Evolutionary conservation across 352 stramenopile genomes (phyloP).

Genomic region (Phytophthora colocasiae): DNA sequence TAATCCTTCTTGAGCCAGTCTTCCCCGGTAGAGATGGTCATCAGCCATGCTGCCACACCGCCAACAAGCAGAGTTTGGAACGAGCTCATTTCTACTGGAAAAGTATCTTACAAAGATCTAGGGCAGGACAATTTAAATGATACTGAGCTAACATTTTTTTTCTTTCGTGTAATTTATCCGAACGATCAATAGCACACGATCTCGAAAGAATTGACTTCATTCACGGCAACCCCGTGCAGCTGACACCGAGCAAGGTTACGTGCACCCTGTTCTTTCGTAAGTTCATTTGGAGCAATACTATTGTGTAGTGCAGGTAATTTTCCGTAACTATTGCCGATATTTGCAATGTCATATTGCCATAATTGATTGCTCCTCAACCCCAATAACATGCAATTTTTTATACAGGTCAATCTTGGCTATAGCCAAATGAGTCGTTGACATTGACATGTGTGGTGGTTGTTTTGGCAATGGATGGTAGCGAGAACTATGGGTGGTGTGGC

Average conservation of each 20-base stretch:
- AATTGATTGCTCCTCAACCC: no score
- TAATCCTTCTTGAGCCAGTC: slow-evolving; percentile 68
- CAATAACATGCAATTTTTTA: no score
- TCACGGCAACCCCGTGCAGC: slow-evolving; percentile 51
- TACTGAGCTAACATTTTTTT: background rate
- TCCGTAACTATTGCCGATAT: no score
- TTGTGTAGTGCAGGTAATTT: no score
- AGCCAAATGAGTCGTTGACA: no score
- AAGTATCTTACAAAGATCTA: no score
- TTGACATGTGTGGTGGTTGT: no score
- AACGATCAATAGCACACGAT: slow-evolving; percentile 29
- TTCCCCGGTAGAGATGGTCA: slow-evolving; percentile 47
- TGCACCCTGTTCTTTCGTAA: slow-evolving; percentile 83
- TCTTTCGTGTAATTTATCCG: background rate
- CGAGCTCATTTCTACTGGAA: no score
- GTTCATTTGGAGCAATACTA: slow-evolving; percentile 1
- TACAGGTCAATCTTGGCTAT: no score
- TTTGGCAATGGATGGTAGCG: no score
- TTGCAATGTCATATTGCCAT: no score
- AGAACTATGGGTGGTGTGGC: no score
- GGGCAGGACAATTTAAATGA: background rate
- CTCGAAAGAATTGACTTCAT: slow-evolving; percentile 67
- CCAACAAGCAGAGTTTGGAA: slow-evolving; percentile 34
- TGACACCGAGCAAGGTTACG: slow-evolving; percentile 69
- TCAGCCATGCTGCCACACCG: slow-evolving; percentile 60